Base-by-base conservation (phyloP, 306 rosid genomes). In the Oemleria cerasiformis region DNA sequence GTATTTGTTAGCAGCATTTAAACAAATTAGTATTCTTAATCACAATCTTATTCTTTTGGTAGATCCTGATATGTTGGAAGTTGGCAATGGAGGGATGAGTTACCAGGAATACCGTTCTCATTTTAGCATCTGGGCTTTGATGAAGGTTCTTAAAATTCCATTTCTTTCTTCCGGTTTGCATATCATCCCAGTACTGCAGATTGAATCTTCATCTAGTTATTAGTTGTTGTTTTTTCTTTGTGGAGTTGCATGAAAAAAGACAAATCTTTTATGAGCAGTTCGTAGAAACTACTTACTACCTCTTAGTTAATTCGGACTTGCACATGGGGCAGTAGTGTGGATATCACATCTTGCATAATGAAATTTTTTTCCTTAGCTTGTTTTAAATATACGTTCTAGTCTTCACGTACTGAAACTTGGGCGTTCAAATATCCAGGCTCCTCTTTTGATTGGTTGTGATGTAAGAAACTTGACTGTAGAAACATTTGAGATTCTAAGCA, bases 31-130 rank as follows among this genome's bases (percentile, higher is more conserved):
- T 48, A 63, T 57, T 75, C 71, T 73, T 73, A 74, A 47, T 41
- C 60, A 64, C 56, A 49, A 17, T 64, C 63, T 63, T 76, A 64
- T 59, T 25, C 9, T 66, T 69, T 66, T 72, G 55, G 77, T 88
- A 94, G 99, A 94, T 84, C 99, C 99, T 2, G 99, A 94, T 78
- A 94, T 89, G 97, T 85, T 94, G 86, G 99, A 94, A 87, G 99
- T 94, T 73, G 99, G 99, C 73, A 94, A 94, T 71, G 97, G 97
- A 70, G 99, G 99, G 80, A 94, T 94, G 99, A 89, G 86, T 64
- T 88, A 79, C 77, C 78, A 82, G 66, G 97, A 94, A 78, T 94
- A 94, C 73, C 96, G 96, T 44, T 83, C 87, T 86, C 99, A 94
- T 83, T 94, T 91, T 82, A 89, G 99, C 88, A 91, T 94, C 67